phyloP scores from a whole-genome alignment of 306 rosid genomes.

The Rosa rugosa region DNA sequence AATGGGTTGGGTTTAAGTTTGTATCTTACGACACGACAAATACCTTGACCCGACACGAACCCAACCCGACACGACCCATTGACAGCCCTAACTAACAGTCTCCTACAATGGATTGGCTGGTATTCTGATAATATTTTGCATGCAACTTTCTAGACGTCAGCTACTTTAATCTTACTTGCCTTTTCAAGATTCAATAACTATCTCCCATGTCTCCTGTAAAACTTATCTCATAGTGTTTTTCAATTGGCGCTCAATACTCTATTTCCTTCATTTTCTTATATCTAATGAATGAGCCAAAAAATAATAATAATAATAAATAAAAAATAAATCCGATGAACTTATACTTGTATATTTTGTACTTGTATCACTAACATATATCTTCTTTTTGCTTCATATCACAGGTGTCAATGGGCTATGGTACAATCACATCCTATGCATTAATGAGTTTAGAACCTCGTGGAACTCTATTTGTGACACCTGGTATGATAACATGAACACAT shows the following conservation, averaged over 20 bases:
- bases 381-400: conserved; percentile 33
- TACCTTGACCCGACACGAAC: too few relatives aligned
- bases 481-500: too few relatives aligned
- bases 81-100: too few relatives aligned
- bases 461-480: conserved; percentile 83
- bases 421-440: conserved; percentile 74
- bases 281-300: too few relatives aligned
- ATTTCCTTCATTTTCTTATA: neutral
- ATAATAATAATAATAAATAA: too few relatives aligned
- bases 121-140: neutral
- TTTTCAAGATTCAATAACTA: neutral
- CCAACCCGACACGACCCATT: too few relatives aligned
- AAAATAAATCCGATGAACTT: neutral
- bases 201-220: neutral
- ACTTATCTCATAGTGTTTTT: neutral
- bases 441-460: conserved; percentile 96
- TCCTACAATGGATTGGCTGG: neutral
- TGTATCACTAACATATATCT: neutral
- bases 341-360: neutral
- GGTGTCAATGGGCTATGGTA: conserved; percentile 93
- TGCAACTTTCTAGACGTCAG: neutral
- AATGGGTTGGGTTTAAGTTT: too few relatives aligned
- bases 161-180: neutral
- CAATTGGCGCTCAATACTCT: neutral
- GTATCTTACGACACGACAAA: too few relatives aligned